A percentile compares a stretch with the other conserved stretches of the same genome.
Conservation (phyloP, 495 filamentous ascomycete species). For the Tirmania nivea region DNA sequence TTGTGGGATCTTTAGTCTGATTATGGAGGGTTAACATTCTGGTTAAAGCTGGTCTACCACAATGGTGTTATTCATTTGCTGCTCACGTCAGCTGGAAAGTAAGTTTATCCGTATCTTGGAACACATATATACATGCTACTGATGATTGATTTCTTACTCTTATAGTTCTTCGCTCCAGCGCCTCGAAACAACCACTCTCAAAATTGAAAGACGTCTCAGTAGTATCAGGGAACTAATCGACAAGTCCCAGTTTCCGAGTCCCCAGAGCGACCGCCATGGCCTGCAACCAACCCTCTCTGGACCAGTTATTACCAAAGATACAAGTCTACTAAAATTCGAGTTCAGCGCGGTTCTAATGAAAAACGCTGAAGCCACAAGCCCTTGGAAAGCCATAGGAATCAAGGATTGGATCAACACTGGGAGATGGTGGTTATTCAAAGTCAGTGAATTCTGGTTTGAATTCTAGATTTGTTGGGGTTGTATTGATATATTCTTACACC, state of each 20-base stretch:
- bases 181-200: neutral
- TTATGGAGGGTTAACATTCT: too few relatives aligned
- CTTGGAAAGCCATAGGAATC: neutral
- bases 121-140: too few relatives aligned
- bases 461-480: neutral
- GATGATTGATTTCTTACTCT: too few relatives aligned
- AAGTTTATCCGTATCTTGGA: too few relatives aligned
- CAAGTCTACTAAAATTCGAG: neutral
- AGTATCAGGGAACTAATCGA: neutral
- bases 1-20: too few relatives aligned
- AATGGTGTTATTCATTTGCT: too few relatives aligned
- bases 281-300: neutral
- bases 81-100: too few relatives aligned
- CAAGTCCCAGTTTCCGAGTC: neutral
- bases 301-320: neutral
- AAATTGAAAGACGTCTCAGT: neutral
- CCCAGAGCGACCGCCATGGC: neutral
- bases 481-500: neutral
- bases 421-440: neutral
- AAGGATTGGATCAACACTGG: neutral
- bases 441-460: neutral
- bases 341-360: neutral
- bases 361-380: neutral
- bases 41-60: too few relatives aligned
- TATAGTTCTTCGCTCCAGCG: neutral